Evolutionary conservation across 2,329 filamentous ascomycete species (phyloP).

Genomic region (Diaporthe sp.): DNA sequence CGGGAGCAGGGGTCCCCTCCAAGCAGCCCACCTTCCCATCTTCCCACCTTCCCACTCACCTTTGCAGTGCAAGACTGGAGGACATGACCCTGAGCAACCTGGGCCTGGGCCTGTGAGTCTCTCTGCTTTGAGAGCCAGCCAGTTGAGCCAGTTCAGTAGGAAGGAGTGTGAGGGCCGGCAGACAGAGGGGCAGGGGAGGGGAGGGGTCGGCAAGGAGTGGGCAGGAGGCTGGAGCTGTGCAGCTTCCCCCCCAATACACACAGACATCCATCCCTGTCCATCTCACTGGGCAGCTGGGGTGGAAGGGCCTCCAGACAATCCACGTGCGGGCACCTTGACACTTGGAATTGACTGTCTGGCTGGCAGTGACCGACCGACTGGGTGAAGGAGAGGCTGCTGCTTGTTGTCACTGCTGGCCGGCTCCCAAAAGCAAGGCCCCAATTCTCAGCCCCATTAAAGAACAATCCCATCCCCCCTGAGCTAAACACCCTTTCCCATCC

Average conservation of each 20-base stretch:
- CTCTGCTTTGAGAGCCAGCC: not conserved
- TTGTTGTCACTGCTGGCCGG: not conserved
- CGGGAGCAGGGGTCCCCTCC: slow-evolving; percentile 12
- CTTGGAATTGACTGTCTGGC: slow-evolving; percentile 6
- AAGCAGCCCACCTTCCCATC: not conserved
- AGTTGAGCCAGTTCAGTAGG: no score
- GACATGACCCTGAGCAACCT: not conserved
- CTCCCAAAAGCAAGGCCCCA: slow-evolving; percentile 22
- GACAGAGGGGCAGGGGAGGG: not conserved
- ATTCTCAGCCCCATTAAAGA: slow-evolving; percentile 42
- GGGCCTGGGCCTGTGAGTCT: not conserved
- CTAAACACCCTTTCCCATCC: slow-evolving; percentile 31
- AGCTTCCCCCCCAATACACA: not conserved
- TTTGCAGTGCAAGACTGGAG: not conserved
- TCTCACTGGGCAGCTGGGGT: not conserved
- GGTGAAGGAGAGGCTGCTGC: not conserved
- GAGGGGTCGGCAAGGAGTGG: slow-evolving; percentile 10
- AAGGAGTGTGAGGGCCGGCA: not conserved
- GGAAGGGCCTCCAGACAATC: slow-evolving; percentile 2
- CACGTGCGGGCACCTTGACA: slow-evolving; percentile 25
- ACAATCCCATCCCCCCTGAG: slow-evolving; percentile 41
- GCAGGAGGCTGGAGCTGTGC: slow-evolving; percentile 17
- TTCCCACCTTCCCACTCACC: not conserved
- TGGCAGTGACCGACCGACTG: not conserved
- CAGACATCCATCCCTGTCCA: not conserved